A percentile compares a stretch with the other conserved stretches of the same genome.
phyloP scores from a whole-genome alignment of 2,329 filamentous ascomycete genomes.

The Claviceps capensis region DNA sequence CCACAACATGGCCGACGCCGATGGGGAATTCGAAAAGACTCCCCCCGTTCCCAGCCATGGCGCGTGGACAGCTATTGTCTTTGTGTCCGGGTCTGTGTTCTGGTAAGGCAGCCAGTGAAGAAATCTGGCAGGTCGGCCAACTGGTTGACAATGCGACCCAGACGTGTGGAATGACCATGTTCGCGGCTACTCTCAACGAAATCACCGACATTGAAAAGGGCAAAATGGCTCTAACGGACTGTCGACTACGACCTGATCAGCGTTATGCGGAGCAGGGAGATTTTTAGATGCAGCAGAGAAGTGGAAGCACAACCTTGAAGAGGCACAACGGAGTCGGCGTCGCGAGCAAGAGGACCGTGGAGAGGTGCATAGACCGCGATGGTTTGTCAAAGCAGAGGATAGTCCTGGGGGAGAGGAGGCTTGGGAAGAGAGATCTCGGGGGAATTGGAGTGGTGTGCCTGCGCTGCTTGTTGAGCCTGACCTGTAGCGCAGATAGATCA shows the following conservation, averaged over 20 bases:
- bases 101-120: slow-evolving; percentile 45
- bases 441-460: slow-evolving; percentile 47
- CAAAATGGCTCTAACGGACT: slow-evolving; percentile 69
- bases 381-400: slow-evolving; percentile 66
- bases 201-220: slow-evolving; percentile 65
- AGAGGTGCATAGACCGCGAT: slow-evolving; percentile 59
- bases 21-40: no score
- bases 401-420: slow-evolving; percentile 48
- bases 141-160: slow-evolving; percentile 68
- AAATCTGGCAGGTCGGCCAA: slow-evolving; percentile 66
- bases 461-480: slow-evolving; percentile 31
- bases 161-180: slow-evolving; percentile 78
- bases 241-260: slow-evolving; percentile 75
- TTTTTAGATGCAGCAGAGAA: slow-evolving; percentile 67
- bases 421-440: slow-evolving; percentile 64
- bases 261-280: slow-evolving; percentile 69
- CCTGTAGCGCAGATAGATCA: slow-evolving; percentile 9
- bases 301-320: slow-evolving; percentile 72
- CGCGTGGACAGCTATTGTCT: no score
- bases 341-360: slow-evolving; percentile 63
- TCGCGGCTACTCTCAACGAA: slow-evolving; percentile 79
- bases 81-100: slow-evolving; percentile 11
- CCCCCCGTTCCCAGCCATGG: no score
- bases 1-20: no score
- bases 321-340: slow-evolving; percentile 64